A percentile compares a stretch with the other conserved stretches of the same genome.
These are phyloP conservation scores for Penicillium concentricum DNA, from an alignment of 2,329 filamentous ascomycete genomes.

Conservation along the genomic window DNA sequence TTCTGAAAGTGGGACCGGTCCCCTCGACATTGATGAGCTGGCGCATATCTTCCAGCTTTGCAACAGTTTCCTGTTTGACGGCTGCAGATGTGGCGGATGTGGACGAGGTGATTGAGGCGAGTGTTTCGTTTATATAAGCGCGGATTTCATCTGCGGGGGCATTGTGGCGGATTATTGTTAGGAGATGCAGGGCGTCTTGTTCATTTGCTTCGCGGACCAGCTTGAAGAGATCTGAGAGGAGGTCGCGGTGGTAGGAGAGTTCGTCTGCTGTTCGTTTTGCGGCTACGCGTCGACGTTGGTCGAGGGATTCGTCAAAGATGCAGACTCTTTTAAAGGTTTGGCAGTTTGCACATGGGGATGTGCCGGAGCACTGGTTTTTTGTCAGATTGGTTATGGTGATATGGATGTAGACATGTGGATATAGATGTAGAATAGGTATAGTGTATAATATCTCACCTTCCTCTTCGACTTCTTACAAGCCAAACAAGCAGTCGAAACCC, in stretches of 20 bases:
- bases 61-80: slow-evolving; percentile 19
- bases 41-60: slow-evolving; percentile 31
- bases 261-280: slow-evolving; percentile 43
- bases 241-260: slow-evolving; percentile 40
- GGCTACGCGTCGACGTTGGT: slow-evolving; percentile 49
- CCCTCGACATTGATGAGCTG: slow-evolving; percentile 32
- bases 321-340: slow-evolving; percentile 36
- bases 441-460: slow-evolving; percentile 26
- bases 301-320: slow-evolving; percentile 61
- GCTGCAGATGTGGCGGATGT: not conserved
- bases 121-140: slow-evolving; percentile 32
- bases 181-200: slow-evolving; percentile 26
- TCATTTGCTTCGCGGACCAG: slow-evolving; percentile 36
- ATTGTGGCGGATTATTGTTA: slow-evolving; percentile 38
- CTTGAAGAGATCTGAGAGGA: slow-evolving; percentile 38
- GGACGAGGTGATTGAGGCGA: slow-evolving; percentile 5
- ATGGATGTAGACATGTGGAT: not conserved
- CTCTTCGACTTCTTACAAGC: slow-evolving; percentile 44
- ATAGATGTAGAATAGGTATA: not conserved
- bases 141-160: slow-evolving; percentile 38
- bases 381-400: not conserved
- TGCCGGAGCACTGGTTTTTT: slow-evolving; percentile 36
- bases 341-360: slow-evolving; percentile 41
- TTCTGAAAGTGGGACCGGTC: slow-evolving; percentile 31
- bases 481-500: slow-evolving; percentile 41